Base-by-base conservation (phyloP, 495 filamentous ascomycete genomes). In the Penicillium taxi region DNA sequence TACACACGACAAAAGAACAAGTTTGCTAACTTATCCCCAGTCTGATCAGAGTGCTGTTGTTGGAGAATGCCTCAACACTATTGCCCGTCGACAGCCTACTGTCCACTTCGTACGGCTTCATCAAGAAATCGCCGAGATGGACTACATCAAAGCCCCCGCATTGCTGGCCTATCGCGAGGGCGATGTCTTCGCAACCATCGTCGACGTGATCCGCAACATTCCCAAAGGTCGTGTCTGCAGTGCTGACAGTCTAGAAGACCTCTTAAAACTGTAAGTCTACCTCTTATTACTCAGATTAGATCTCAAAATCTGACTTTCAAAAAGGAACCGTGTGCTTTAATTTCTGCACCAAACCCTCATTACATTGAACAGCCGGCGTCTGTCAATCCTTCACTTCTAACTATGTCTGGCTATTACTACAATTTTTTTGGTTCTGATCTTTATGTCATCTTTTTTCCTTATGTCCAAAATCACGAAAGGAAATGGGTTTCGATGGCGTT, bases 91-190 rank as follows among this genome's bases (percentile, higher is more conserved):
- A 39, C 67, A 96, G 47, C 63, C 72, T 17, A 68, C 78, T 19
- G 78, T 82, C 25, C 84, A 84, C 45, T 96, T 98, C 52, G 73
- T 96, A 59, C 91, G 89, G 58, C 74, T 96, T 20, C 84, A 94
- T 61, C 84, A 85, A 55, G 78, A 83, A 37, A 93, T 94, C 42
- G 90, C 94, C 19, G 93, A 96, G 58, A 96, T 96, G 73, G 86
- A 94, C 53, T 76, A 83, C 42, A 85, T 87, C 37, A 78, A 83
- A 38, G 84, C 91, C 1, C 91, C 91, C 1, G 90, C 91, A 6
- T 65, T 98, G 15, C 66, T 98, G 26, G 90, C 83, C 1, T 98
- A 98, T 65, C 78, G 80, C 25, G 81, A 74, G 45, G 89, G 87
- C 25, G 89, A 96, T 37, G 76, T 94, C 42, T 91, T 96, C 48